These are phyloP conservation scores for Saxophila tyrrhenica DNA, from an alignment of 495 filamentous ascomycete genomes.

Conservation along the genomic window DNA sequence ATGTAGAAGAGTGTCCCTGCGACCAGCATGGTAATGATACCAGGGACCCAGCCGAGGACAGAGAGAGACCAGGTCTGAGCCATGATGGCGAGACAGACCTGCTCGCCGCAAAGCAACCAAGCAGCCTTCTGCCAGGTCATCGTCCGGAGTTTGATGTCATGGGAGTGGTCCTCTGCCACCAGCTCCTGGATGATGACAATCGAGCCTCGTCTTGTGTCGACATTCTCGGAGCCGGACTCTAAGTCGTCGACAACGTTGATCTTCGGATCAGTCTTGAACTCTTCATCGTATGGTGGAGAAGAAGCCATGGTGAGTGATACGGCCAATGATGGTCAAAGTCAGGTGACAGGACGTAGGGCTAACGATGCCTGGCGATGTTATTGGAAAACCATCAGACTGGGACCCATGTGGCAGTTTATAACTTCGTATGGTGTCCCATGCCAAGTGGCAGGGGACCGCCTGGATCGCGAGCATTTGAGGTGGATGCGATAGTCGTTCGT, in stretches of 20 bases:
- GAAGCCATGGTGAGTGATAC: background rate
- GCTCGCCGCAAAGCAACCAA: slow-evolving; percentile 73
- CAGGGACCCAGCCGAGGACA: slow-evolving; percentile 71
- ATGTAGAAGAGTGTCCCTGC: slow-evolving; percentile 61
- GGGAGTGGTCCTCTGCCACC: background rate
- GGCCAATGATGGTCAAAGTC: background rate
- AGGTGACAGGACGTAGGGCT: background rate
- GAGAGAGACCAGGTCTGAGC: slow-evolving; percentile 82
- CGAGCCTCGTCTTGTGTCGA: background rate
- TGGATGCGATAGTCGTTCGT: background rate
- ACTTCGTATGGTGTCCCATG: background rate
- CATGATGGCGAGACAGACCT: slow-evolving; percentile 88
- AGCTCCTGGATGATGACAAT: background rate
- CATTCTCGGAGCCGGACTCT: background rate
- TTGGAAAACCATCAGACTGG: background rate
- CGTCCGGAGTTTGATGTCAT: slow-evolving; percentile 11
- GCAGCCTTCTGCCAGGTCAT: slow-evolving; percentile 47
- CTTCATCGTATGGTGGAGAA: background rate
- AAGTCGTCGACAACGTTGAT: background rate
- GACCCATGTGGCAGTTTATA: background rate
- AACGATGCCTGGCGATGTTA: background rate
- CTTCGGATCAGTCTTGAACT: background rate
- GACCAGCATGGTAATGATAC: slow-evolving; percentile 65
- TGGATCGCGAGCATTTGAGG: background rate
- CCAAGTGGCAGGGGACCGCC: background rate